A percentile compares a stretch with the other conserved stretches of the same genome.
Conservation (phyloP, 73 alveolate genomes). For the Breviolum minutum region DNA sequence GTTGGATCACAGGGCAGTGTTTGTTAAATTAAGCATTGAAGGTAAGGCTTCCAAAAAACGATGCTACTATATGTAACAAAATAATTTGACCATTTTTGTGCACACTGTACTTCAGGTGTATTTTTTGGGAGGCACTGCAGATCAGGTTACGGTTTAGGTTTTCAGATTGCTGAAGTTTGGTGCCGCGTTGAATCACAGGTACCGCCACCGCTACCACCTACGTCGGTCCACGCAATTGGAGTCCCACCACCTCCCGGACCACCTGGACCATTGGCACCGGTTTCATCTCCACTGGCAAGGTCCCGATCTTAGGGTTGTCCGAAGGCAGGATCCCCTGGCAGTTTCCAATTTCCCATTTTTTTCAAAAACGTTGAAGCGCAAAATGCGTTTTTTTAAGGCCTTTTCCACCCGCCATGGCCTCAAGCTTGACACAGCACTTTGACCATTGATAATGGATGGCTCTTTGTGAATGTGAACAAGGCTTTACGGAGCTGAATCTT, state of each 20-base stretch:
- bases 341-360: not conserved
- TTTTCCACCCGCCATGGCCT: not conserved
- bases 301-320: not conserved
- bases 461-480: not conserved
- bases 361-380: too few species aligned
- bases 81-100: too few species aligned
- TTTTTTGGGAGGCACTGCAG: too few species aligned
- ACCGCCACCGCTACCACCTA: conserved; percentile 45
- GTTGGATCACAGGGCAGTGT: not conserved
- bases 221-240: not conserved
- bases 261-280: conserved; percentile 31
- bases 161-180: too few species aligned
- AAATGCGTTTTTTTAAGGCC: not conserved
- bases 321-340: not conserved
- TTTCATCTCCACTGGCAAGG: conserved; percentile 29
- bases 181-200: too few species aligned
- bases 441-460: not conserved
- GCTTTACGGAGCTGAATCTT: conserved; percentile 9
- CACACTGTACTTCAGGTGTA: too few species aligned
- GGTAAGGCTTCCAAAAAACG: too few species aligned
- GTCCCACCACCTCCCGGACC: conserved; percentile 33
- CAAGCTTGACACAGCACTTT: not conserved
- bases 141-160: too few species aligned
- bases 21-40: not conserved
- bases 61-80: too few species aligned